Evolutionary conservation across 257 asterid species (phyloP).

Genomic region (Nicotiana noctiflora): DNA sequence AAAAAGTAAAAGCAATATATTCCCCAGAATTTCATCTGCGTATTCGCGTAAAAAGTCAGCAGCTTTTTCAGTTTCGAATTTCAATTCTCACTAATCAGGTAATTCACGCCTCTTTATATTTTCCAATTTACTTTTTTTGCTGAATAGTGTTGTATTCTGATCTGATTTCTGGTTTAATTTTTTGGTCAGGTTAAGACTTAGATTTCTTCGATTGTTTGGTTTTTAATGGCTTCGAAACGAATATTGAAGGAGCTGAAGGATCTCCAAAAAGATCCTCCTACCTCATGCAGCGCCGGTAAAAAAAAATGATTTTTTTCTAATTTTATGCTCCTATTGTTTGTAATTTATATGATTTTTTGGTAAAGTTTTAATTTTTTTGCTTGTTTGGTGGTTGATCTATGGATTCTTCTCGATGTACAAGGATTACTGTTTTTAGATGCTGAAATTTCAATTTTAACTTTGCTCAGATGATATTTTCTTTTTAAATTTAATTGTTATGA

Average conservation of each 20-base stretch:
- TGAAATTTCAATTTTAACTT: not conserved
- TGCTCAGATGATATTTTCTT: not conserved
- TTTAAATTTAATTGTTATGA: not conserved
- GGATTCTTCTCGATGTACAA: not conserved
- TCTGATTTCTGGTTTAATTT: not conserved
- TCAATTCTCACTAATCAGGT: not conserved
- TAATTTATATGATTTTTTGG: not conserved
- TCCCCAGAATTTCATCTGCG: not conserved
- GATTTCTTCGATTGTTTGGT: not conserved
- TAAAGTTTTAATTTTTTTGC: not conserved
- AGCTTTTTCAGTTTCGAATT: not conserved
- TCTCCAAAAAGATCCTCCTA: conserved; percentile 11
- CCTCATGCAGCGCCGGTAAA: conserved; percentile 11
- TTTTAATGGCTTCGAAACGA: conserved; percentile 9
- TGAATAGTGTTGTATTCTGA: not conserved
- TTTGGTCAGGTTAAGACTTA: not conserved
- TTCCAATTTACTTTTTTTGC: not conserved
- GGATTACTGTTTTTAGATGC: not conserved
- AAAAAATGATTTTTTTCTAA: not conserved
- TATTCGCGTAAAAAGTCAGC: not conserved
- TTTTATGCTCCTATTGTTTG: not conserved
- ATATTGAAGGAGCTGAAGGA: conserved; percentile 9
- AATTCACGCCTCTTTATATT: not conserved
- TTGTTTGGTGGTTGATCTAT: not conserved
- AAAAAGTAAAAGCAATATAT: not conserved